These are phyloP conservation scores for Onygenales sp. DNA, from an alignment of 2,329 filamentous ascomycete genomes.

Conservation along the genomic window DNA sequence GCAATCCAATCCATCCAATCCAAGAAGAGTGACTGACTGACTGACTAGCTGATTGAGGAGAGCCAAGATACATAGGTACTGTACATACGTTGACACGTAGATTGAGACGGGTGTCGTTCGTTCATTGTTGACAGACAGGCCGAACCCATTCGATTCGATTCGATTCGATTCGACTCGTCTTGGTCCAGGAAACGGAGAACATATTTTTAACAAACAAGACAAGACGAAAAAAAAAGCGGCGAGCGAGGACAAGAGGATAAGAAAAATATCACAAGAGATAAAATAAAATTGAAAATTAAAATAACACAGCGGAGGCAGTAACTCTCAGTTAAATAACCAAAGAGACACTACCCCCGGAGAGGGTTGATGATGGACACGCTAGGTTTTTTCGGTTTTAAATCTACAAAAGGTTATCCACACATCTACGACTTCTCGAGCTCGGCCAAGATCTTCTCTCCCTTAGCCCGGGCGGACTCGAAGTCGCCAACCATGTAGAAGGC, in stretches of 20 bases:
- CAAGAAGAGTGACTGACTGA: no score
- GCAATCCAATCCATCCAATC: no score
- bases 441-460: slow-evolving; percentile 99
- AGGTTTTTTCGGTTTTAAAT: neutral
- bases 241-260: neutral
- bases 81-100: no score
- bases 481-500: slow-evolving; percentile 98
- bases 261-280: slow-evolving; percentile 4
- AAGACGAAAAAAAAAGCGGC: neutral
- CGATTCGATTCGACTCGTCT: no score
- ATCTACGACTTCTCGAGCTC: slow-evolving; percentile 58
- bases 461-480: slow-evolving; percentile 81
- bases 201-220: neutral
- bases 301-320: slow-evolving; percentile 5
- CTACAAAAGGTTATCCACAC: slow-evolving; percentile 1
- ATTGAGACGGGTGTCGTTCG: no score
- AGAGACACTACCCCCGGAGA: slow-evolving; percentile 4
- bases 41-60: no score
- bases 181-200: neutral
- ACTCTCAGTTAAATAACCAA: slow-evolving; percentile 6
- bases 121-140: no score
- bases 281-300: slow-evolving; percentile 8
- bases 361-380: neutral
- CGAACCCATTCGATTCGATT: no score
- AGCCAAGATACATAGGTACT: no score